A percentile compares a stretch with the other conserved stretches of the same genome.
Conservation (phyloP, 495 filamentous ascomycete genomes). For the Talaromyces nanjingensis region DNA sequence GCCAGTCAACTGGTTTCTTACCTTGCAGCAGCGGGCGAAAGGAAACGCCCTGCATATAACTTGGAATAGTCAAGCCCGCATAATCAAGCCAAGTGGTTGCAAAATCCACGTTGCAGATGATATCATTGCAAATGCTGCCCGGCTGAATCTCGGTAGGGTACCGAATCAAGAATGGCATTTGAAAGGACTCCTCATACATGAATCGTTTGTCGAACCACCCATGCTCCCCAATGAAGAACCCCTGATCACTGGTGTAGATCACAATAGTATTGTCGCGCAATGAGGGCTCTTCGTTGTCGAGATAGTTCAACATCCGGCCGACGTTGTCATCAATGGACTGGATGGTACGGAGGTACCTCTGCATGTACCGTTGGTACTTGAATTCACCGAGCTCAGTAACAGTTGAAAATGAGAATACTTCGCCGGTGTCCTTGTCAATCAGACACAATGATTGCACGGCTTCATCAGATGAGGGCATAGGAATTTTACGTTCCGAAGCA, state of each 20-base stretch:
- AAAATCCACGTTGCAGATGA: slow-evolving; percentile 40
- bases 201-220: slow-evolving; percentile 44
- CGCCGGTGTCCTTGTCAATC: slow-evolving; percentile 34
- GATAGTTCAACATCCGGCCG: slow-evolving; percentile 30
- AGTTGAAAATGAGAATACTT: slow-evolving; percentile 28
- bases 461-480: slow-evolving; percentile 14
- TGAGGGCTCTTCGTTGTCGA: slow-evolving; percentile 21
- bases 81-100: slow-evolving; percentile 35
- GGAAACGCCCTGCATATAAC: slow-evolving; percentile 36
- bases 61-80: slow-evolving; percentile 23
- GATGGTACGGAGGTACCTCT: slow-evolving; percentile 37
- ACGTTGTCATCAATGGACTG: slow-evolving; percentile 38
- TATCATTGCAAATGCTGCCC: slow-evolving; percentile 28
- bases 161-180: slow-evolving; percentile 39
- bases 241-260: slow-evolving; percentile 39
- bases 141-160: slow-evolving; percentile 28
- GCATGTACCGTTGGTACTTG: slow-evolving; percentile 44
- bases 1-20: slow-evolving; percentile 27
- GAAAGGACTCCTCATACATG: slow-evolving; percentile 41
- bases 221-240: slow-evolving; percentile 43
- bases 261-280: slow-evolving; percentile 32
- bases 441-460: slow-evolving; percentile 24
- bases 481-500: slow-evolving; percentile 26
- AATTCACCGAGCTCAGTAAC: slow-evolving; percentile 31
- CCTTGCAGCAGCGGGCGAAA: slow-evolving; percentile 23